Percentiles rank a stretch among this genome's conserved stretches.
Conservation (phyloP, 2,329 filamentous ascomycete genomes). For the Eutypella sp. region DNA sequence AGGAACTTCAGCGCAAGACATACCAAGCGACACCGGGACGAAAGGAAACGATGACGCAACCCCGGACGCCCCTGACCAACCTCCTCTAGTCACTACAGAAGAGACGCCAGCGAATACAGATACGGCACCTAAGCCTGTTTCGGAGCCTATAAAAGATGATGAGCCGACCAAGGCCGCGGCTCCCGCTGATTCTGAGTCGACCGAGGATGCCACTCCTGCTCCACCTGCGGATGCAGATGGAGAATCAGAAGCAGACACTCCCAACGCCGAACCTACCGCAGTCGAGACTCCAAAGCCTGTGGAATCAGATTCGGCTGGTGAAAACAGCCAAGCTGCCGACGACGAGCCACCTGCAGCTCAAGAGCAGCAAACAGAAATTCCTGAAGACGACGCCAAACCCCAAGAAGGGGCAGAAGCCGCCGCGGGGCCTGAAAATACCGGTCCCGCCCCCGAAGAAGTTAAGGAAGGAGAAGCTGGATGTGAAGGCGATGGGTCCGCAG, state of each 20-base stretch:
- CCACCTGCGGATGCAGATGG: too few species aligned
- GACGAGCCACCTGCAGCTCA: too few species aligned
- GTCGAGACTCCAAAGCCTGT: too few species aligned
- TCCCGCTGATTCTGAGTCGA: conserved; percentile 1
- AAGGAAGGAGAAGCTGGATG: background rate
- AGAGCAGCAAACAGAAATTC: too few species aligned
- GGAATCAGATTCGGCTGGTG: too few species aligned
- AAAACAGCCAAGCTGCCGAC: too few species aligned
- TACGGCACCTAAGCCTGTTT: conserved; percentile 4
- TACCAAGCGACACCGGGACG: too few species aligned
- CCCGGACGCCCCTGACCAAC: conserved; percentile 4
- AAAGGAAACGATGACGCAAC: conserved; percentile 4
- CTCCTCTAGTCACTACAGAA: too few species aligned
- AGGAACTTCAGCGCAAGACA: conserved; percentile 2
- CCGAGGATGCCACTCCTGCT: background rate
- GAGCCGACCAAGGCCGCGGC: background rate
- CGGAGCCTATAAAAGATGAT: conserved; percentile 1
- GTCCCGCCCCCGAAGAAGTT: background rate
- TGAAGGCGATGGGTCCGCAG: too few species aligned
- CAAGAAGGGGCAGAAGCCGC: background rate
- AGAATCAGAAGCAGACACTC: too few species aligned
- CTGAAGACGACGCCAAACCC: background rate
- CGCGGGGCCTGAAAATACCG: background rate
- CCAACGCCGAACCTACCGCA: too few species aligned
- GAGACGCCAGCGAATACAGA: background rate